Base-by-base conservation (phyloP, 306 rosid genomes). In the Delonix regia region DNA sequence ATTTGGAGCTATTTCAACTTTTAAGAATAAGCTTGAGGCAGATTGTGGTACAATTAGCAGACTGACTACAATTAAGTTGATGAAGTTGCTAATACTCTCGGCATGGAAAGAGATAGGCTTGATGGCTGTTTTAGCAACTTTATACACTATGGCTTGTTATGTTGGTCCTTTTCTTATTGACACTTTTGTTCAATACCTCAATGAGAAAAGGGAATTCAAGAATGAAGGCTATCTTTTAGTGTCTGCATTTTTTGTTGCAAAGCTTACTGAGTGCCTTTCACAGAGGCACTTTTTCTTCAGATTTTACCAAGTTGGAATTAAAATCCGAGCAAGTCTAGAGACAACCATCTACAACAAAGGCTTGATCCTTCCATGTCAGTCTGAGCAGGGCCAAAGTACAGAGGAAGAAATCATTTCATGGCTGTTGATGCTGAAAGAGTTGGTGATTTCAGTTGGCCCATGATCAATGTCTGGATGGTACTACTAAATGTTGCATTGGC, bases 401-500 rank as follows among this genome's bases (percentile, higher is more conserved):
- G 83, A 74, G 2, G 82, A 83, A 25, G 34, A 64, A 7, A 56
- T 77, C 39, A 82, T 59, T 15, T 83, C 12, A 78, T 78, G 73
- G 22, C 59, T 3, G 64, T 78, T 9, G 83, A 74, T 28, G 73
- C 72, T 9, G 80, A 78, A 55, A 74, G 73, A 49, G 16, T 83
- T 9, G 80, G 74, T 4, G 62, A 27, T 8, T 78, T 78, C n/a
- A 21, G 39, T 49, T 21, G 61, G 47, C 30, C 9, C 28, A n/a
- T 74, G 33, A 47, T 47, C 0, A 61, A 69, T 13, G 0, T 57
- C 1, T 74, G 74, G 81, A 41, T 33, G 18, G 49, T 68, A 5
- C 10, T 56, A 4, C 13, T 83, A 16, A 68, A 74, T 19, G 52
- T 80, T 56, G 30, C 15, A 5, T 11, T 67, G 36, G 38, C 38